These are phyloP conservation scores for Lagenaria siceraria DNA, from an alignment of 306 rosid genomes.

Conservation along the genomic window DNA sequence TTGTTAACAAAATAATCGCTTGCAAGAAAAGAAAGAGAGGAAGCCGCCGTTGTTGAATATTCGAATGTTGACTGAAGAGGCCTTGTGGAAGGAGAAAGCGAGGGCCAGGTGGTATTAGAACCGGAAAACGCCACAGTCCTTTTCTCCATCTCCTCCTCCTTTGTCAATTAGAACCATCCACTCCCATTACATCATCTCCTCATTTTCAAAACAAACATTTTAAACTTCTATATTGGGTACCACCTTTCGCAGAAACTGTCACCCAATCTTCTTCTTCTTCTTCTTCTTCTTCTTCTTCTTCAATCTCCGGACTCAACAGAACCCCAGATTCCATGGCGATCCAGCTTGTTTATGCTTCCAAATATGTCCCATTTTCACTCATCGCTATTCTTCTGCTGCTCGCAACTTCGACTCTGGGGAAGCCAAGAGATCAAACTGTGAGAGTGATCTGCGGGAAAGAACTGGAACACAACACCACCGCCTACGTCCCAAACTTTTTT, in stretches of 20 bases:
- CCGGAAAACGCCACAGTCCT: not conserved
- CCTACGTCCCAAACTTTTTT: slow-evolving; percentile 54
- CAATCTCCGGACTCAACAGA: not conserved
- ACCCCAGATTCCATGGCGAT: not conserved
- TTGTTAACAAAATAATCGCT: not conserved
- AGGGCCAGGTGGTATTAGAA: not conserved
- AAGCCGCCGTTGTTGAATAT: slow-evolving; percentile 2
- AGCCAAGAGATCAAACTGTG: slow-evolving; percentile 58
- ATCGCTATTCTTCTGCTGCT: slow-evolving; percentile 16
- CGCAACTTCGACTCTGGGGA: slow-evolving; percentile 24
- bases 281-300: not conserved
- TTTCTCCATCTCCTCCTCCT: not conserved
- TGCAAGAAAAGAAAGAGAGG: not conserved
- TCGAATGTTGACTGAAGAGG: not conserved
- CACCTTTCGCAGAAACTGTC: not conserved
- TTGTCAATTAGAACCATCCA: not conserved
- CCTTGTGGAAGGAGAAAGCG: not conserved
- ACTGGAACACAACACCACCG: slow-evolving; percentile 37
- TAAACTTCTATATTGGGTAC: not conserved
- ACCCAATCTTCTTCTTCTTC: not conserved
- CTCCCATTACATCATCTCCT: not conserved
- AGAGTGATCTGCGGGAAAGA: slow-evolving; percentile 34
- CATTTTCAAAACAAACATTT: not conserved
- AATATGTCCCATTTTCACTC: slow-evolving; percentile 13
- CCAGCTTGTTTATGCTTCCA: not conserved